Conservation (phyloP, 2,329 filamentous ascomycete species). For the Cordyceps javanica region DNA sequence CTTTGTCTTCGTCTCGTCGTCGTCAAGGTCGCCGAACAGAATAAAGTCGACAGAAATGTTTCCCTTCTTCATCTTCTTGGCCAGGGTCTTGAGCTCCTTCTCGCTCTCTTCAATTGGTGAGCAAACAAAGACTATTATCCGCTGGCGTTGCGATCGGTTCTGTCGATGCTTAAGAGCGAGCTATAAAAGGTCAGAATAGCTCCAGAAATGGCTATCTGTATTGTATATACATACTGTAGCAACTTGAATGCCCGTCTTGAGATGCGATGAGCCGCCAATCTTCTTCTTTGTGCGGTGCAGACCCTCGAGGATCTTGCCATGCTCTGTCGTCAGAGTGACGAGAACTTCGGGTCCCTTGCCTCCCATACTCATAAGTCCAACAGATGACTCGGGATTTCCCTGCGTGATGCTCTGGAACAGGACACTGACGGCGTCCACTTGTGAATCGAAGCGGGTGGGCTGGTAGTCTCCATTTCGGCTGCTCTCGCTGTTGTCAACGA, state of each 20-base stretch:
- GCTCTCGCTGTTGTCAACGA: conserved; percentile 99
- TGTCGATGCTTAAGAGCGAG: conserved; percentile 95
- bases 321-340: conserved; percentile 91
- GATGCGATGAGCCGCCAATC: conserved; percentile 81
- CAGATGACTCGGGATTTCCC: conserved; percentile 92
- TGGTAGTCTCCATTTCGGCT: conserved; percentile 92
- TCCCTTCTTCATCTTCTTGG: conserved; percentile 99
- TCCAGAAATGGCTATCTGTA: neutral
- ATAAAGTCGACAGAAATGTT: conserved; percentile 92
- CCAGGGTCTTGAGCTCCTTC: conserved; percentile 79
- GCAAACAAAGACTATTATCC: conserved; percentile 95
- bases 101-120: conserved; percentile 86
- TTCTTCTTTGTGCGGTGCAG: conserved; percentile 84
- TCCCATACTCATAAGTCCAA: conserved; percentile 98
- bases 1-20: conserved; percentile 85
- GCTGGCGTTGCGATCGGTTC: conserved; percentile 94
- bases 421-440: conserved; percentile 89
- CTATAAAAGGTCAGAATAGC: conserved; percentile 71
- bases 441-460: conserved; percentile 91
- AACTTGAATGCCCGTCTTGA: conserved; percentile 92
- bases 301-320: conserved; percentile 89
- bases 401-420: conserved; percentile 94
- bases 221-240: conserved; percentile 64
- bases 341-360: conserved; percentile 96
- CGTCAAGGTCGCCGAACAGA: conserved; percentile 87